These are phyloP conservation scores for Lipomyces starkeyi DNA, from an alignment of 805 yeast genomes.

Conservation along the genomic window DNA sequence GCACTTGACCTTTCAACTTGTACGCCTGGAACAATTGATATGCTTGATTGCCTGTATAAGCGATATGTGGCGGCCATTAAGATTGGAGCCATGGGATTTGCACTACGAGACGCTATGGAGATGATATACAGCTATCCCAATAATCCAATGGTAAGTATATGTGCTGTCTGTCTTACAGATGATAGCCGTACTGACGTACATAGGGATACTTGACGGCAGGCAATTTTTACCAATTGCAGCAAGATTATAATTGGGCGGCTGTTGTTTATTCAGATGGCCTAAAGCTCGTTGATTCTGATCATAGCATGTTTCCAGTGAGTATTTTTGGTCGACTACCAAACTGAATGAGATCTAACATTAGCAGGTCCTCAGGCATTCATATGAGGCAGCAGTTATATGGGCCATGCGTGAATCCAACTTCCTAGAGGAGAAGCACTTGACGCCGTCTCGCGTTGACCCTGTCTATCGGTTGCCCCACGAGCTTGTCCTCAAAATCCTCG, in stretches of 20 bases:
- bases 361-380: slow-evolving; percentile 1
- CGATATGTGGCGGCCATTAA: slow-evolving; percentile 15
- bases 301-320: not conserved
- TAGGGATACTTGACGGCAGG: slow-evolving; percentile 14
- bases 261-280: slow-evolving; percentile 10
- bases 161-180: not conserved
- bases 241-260: slow-evolving; percentile 8
- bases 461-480: slow-evolving; percentile 14
- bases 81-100: slow-evolving; percentile 15
- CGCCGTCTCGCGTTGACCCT: not conserved
- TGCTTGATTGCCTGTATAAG: slow-evolving; percentile 7
- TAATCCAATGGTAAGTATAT: not conserved
- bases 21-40: not conserved
- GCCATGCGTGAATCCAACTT: slow-evolving; percentile 1
- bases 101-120: slow-evolving; percentile 16
- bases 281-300: slow-evolving; percentile 3
- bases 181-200: not conserved
- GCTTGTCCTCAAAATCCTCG: slow-evolving; percentile 18
- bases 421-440: not conserved
- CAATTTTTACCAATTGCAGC: slow-evolving; percentile 7
- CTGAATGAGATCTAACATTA: not conserved
- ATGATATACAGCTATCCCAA: slow-evolving; percentile 10
- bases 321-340: not conserved
- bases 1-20: not conserved
- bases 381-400: slow-evolving; percentile 2